These are phyloP conservation scores for Platanthera zijinensis DNA, from an alignment of 106 monocot genomes.

Conservation along the genomic window DNA sequence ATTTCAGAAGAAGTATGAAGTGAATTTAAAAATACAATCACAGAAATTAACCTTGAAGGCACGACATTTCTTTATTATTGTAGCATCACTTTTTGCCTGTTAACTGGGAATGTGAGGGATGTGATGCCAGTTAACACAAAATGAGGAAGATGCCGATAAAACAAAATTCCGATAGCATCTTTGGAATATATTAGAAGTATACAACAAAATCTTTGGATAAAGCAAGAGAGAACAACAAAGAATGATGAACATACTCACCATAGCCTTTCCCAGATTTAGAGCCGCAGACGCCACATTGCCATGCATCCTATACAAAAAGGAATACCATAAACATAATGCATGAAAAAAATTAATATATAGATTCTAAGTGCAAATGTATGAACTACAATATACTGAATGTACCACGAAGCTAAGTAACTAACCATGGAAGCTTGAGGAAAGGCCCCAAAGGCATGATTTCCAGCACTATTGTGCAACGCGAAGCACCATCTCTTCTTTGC, in stretches of 20 bases:
- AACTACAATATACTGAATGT: constrained; percentile 8
- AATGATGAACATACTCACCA: constrained; percentile 33
- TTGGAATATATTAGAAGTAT: background rate
- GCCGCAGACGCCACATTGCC: constrained; percentile 52
- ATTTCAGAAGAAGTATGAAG: background rate
- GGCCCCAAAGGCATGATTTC: constrained; percentile 52
- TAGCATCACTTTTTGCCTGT: background rate
- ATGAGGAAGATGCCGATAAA: background rate
- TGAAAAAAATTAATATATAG: background rate
- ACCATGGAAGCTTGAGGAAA: constrained; percentile 70
- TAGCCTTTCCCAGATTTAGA: constrained; percentile 60
- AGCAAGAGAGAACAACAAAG: background rate
- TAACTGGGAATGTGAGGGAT: background rate
- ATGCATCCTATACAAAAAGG: constrained; percentile 30
- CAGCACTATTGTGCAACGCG: constrained; percentile 60
- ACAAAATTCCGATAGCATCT: background rate
- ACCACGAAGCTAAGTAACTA: constrained; percentile 13
- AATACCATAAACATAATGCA: background rate
- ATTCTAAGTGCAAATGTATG: background rate
- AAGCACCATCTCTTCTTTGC: constrained; percentile 89
- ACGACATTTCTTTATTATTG: background rate
- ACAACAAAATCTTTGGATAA: background rate
- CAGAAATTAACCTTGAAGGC: background rate
- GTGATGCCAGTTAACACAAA: background rate
- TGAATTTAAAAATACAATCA: background rate